Base-by-base conservation (phyloP, 352 stramenopile species). In the Thalassiosira delicatula region DNA sequence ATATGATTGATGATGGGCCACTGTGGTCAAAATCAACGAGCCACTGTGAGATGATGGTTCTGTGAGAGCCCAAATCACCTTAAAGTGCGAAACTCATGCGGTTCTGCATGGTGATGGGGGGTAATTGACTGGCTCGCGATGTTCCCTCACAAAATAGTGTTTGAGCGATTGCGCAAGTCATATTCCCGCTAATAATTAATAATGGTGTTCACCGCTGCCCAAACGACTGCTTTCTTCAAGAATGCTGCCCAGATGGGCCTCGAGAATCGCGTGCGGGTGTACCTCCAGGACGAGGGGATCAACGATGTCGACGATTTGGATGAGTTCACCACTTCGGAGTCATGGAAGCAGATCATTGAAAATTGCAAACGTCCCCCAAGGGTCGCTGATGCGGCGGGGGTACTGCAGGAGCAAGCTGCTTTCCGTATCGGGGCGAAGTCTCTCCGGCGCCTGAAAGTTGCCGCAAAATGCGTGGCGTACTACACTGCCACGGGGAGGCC, bases 171-270 rank as follows among this genome's bases (percentile, higher is more conserved):
- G n/a, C n/a, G n/a, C n/a, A n/a, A n/a, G n/a, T n/a, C n/a, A n/a
- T n/a, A n/a, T n/a, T n/a, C n/a, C n/a, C n/a, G n/a, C n/a, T n/a
- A n/a, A n/a, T n/a, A 42, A 42, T 42, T 42, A 35, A 68, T 68
- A 30, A 67, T 32, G 37, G 23, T 54, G 21, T 33, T 68, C 35
- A 68, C 44, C 9, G 25, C 40, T 17, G 37, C 7, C 19, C n/a
- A 46, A 51, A 29, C 32, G n/a, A 51, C 73, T 11, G 19, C 73
- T 3, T 81, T 81, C 73, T 75, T 81, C 37, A 40, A 59, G 44
- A 33, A 81, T 46, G 30, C 30, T 54, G 62, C 2, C 51, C 74
- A 77, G 37, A 72, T 78, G 66, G 53, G 53, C 5, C 23, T 83
- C 0, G 23, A 49, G 0, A 25, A 37, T 40, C 27, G 35, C 0